Conservation (phyloP, 164 flowering plant species). For the Liriodendron chinense region DNA sequence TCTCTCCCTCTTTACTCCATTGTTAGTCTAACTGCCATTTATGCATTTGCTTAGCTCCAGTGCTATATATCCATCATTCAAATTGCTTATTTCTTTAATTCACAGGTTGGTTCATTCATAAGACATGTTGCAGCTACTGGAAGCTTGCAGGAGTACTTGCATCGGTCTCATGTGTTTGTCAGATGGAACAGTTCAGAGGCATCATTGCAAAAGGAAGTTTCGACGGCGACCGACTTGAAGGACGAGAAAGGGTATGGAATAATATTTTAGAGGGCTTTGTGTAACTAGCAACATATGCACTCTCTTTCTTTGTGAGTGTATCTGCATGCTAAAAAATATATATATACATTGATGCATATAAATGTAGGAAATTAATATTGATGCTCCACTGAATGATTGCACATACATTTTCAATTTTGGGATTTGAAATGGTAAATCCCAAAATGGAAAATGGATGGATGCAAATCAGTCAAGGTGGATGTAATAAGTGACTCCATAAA, state of each 20-base stretch:
- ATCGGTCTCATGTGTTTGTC: slow-evolving; percentile 19
- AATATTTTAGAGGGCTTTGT: neutral
- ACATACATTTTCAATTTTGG: too few relatives aligned
- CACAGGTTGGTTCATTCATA: slow-evolving; percentile 18
- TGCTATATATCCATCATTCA: neutral
- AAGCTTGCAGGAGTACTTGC: slow-evolving; percentile 27
- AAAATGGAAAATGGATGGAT: too few relatives aligned
- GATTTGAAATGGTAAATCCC: too few relatives aligned
- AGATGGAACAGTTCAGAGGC: slow-evolving; percentile 46
- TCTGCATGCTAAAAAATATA: too few relatives aligned
- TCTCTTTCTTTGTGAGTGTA: neutral
- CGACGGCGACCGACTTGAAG: slow-evolving; percentile 17
- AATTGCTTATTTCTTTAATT: neutral
- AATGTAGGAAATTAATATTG: too few relatives aligned
- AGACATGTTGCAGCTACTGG: slow-evolving; percentile 33
- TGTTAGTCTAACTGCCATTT: neutral
- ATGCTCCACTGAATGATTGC: too few relatives aligned
- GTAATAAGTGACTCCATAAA: too few relatives aligned
- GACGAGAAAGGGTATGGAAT: slow-evolving; percentile 18
- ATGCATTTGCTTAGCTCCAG: neutral
- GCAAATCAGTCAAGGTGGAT: too few relatives aligned
- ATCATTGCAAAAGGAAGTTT: slow-evolving; percentile 38
- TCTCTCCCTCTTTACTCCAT: too few relatives aligned
- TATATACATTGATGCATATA: too few relatives aligned
- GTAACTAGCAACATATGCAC: neutral